These are phyloP conservation scores for Naumovozyma baii DNA, from an alignment of 805 yeast genomes.

Conservation along the genomic window DNA sequence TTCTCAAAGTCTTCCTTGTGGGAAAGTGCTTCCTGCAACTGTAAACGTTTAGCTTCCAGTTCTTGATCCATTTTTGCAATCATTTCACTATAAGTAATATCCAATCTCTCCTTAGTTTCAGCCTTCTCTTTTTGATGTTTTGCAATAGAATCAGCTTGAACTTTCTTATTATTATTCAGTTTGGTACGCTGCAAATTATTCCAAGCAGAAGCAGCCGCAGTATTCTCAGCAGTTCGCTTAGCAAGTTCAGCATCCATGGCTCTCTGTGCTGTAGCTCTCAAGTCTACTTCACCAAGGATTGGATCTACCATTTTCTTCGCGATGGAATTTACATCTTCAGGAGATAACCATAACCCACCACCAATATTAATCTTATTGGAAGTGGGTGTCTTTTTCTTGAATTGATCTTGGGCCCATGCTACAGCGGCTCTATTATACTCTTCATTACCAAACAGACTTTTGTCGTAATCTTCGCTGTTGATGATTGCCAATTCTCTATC, in stretches of 20 bases:
- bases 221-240: slow-evolving; percentile 39
- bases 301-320: slow-evolving; percentile 79
- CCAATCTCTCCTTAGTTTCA: slow-evolving; percentile 36
- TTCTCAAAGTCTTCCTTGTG: slow-evolving; percentile 15
- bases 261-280: slow-evolving; percentile 64
- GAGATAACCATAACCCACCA: slow-evolving; percentile 74
- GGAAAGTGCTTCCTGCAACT: slow-evolving; percentile 36
- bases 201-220: slow-evolving; percentile 45
- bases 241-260: slow-evolving; percentile 38
- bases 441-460: slow-evolving; percentile 31
- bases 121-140: slow-evolving; percentile 28
- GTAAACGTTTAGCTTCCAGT: slow-evolving; percentile 28
- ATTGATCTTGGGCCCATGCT: slow-evolving; percentile 59
- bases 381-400: slow-evolving; percentile 32
- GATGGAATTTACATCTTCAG: slow-evolving; percentile 64
- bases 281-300: slow-evolving; percentile 61
- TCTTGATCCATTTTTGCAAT: slow-evolving; percentile 31
- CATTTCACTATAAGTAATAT: slow-evolving; percentile 33
- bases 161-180: slow-evolving; percentile 9
- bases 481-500: background rate
- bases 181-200: slow-evolving; percentile 35
- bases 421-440: slow-evolving; percentile 62
- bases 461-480: background rate
- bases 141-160: slow-evolving; percentile 45
- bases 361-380: slow-evolving; percentile 63